Evolutionary conservation across 2,329 filamentous ascomycete genomes (phyloP), one percentile per base, ranked within the genome.

Genomic region (Passalora sequoiae): DNA sequence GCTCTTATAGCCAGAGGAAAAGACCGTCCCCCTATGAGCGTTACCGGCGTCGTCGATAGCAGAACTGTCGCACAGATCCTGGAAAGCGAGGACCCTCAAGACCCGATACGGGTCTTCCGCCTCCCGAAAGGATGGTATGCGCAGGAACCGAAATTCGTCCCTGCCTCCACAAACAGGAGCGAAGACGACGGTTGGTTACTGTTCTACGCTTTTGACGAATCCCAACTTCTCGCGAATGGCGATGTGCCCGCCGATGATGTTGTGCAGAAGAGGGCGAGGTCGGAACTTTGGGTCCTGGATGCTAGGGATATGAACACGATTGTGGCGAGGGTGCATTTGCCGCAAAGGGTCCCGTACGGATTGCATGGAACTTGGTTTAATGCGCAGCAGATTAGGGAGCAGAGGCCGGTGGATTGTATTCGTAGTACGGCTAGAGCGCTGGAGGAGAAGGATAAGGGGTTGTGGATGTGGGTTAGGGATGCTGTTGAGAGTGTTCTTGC

Each of bases 101-200:
- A 64, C 28, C 70, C 80, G 0, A 78, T 86, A 53, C 70, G 74
- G 53, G 68, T 79, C 6, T 86, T 86, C 61, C 63, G 63, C 12
- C 71, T 85, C 58, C 83, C 83, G 0, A 54, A 63, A 0, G 74
- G 75, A 0, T 79, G 76, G 69, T 86, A 71, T 47, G 80, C 80
- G 1, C 82, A 86, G 57, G 83, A 86, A 60, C 75, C 81, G 1
- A 73, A 78, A 1, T 86, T 86, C 47, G 73, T 86, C 4, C 66
- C 80, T 15, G 15, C 47, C 64, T 74, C 1, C 32, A 51, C 25
- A 32, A 46, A 41, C 1, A 52, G 62, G 0, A 59, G 53, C 1
- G 83, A 86, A 58, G 81, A 86, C 52, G 79, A 82, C 50, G 83
- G 83, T 0, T 86, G 74, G 64, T 65, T 86, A 0, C 65, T 86